Evolutionary conservation across 2,329 filamentous ascomycete genomes (phyloP).

Genomic region (Apiospora kogelbergensis): DNA sequence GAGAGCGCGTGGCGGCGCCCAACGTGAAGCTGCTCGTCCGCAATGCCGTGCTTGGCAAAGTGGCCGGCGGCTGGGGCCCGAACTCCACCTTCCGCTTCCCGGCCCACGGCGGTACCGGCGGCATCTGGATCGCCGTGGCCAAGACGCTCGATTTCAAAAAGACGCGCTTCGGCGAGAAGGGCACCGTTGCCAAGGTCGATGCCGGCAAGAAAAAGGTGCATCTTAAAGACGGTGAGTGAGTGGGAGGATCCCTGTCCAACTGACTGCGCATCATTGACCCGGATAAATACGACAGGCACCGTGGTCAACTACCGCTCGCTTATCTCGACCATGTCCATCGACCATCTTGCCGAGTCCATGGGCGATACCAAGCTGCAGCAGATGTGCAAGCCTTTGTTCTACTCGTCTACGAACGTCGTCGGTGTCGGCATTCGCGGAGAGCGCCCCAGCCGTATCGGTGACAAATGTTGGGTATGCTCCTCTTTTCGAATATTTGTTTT

Average conservation of each 20-base stretch:
- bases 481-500: conserved; percentile 11
- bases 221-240: conserved; percentile 60
- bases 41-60: conserved; percentile 95
- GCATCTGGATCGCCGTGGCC: conserved; percentile 97
- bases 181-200: conserved; percentile 82
- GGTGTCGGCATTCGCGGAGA: conserved; percentile 90
- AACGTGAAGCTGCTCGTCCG: conserved; percentile 90
- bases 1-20: conserved; percentile 95
- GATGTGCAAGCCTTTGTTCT: conserved; percentile 89
- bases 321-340: conserved; percentile 93
- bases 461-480: conserved; percentile 89
- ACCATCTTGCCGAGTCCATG: conserved; percentile 83
- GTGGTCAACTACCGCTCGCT: conserved; percentile 90
- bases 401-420: conserved; percentile 95
- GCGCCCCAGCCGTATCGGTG: conserved; percentile 92
- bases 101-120: conserved; percentile 89
- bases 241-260: too few species aligned
- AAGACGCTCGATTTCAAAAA: conserved; percentile 91
- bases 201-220: conserved; percentile 80
- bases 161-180: conserved; percentile 76
- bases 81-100: conserved; percentile 99
- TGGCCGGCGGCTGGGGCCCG: conserved; percentile 95
- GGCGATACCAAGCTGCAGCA: conserved; percentile 79
- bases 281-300: conserved; percentile 56
- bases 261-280: not conserved